Conservation (phyloP, 169 alveolate species). For the Pseudocohnilembus persalinus region DNA sequence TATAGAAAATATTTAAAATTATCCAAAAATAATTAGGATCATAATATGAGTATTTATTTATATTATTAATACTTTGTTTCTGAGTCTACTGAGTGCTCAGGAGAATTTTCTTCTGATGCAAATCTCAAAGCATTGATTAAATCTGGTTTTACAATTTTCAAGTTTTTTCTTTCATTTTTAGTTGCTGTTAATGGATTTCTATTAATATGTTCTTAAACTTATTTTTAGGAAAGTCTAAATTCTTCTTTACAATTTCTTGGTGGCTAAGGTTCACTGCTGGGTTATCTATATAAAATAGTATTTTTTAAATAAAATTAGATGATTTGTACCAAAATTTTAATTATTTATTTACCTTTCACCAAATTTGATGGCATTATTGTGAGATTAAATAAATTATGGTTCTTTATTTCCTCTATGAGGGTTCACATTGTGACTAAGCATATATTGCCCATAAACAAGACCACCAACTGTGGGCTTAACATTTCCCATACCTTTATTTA, state of each 20-base stretch:
- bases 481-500: constrained; percentile 59
- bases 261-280: constrained; percentile 50
- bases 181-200: constrained; percentile 54
- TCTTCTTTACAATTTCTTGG: constrained; percentile 77
- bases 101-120: constrained; percentile 43
- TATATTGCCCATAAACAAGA: constrained; percentile 74
- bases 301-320: no score
- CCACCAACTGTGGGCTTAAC: constrained; percentile 87
- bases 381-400: constrained; percentile 69
- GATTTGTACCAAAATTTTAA: no score
- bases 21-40: neutral
- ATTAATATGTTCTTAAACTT: constrained; percentile 51
- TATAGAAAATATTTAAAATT: no score
- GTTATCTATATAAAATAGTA: no score
- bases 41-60: neutral
- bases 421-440: constrained; percentile 77
- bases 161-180: constrained; percentile 25
- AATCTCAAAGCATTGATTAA: constrained; percentile 39
- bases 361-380: constrained; percentile 68
- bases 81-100: neutral
- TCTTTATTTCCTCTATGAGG: constrained; percentile 76
- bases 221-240: constrained; percentile 55
- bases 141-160: constrained; percentile 41
- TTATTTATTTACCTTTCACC: no score
- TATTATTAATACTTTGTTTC: constrained; percentile 1